Conservation (phyloP, 2,329 filamentous ascomycete species). For the Microdochium nivale region DNA sequence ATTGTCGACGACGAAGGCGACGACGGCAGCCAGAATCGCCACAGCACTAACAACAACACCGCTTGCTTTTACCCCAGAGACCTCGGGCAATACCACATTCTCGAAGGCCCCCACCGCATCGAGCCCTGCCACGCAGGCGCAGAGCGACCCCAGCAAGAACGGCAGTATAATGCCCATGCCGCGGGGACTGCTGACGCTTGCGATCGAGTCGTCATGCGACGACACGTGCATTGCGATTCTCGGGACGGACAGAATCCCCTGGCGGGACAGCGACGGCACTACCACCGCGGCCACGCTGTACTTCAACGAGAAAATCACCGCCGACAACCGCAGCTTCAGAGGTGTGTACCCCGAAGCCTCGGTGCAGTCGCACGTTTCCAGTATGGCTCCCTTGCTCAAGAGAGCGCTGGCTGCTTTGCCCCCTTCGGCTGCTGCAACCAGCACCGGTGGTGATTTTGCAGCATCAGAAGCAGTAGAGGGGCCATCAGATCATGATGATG, state of each 20-base stretch:
- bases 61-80: background rate
- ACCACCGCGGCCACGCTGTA: slow-evolving; percentile 46
- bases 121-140: no score
- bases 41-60: background rate
- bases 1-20: no score
- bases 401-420: slow-evolving; percentile 51
- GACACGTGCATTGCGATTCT: slow-evolving; percentile 86
- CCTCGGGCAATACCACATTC: background rate
- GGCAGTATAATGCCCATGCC: slow-evolving; percentile 1
- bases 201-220: slow-evolving; percentile 83
- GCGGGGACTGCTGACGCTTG: slow-evolving; percentile 46
- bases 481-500: no score
- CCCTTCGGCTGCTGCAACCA: slow-evolving; percentile 4
- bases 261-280: slow-evolving; percentile 9
- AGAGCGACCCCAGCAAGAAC: background rate
- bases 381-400: slow-evolving; percentile 59
- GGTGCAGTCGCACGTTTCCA: slow-evolving; percentile 64
- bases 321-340: slow-evolving; percentile 63
- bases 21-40: background rate
- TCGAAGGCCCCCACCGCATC: background rate
- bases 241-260: slow-evolving; percentile 34
- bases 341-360: slow-evolving; percentile 77
- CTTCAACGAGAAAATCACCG: slow-evolving; percentile 75
- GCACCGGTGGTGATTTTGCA: no score
- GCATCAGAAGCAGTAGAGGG: no score